Base-by-base conservation (phyloP, 371 early-diverging fungal species). In the Mortierella sp. region DNA sequence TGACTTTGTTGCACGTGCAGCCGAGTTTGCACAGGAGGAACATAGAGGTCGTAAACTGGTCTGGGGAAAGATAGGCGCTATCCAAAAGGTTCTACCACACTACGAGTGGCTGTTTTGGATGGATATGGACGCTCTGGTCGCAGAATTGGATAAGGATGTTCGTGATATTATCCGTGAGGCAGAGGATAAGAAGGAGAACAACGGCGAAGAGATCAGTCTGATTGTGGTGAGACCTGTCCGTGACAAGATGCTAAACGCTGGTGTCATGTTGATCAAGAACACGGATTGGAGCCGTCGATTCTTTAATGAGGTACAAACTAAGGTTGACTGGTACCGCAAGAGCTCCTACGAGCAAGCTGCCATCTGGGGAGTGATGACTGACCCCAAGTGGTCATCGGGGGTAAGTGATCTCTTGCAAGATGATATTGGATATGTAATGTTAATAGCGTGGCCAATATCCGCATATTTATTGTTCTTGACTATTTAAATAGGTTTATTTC, bases 71-170 rank as follows among this genome's bases (percentile, higher is more conserved):
- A 84, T 92, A 62, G 89, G 89, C 55, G 88, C 83, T 5, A 83
- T 92, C 13, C 89, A 92, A 72, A 92, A 90, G 67, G 84, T 86
- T 11, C 63, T 92, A n/a, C 92, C 91, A 3, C 86, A 88, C 33
- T 92, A 92, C 60, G 89, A 92, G 33, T 92, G 92, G 92, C 32
- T 92, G 33, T 86, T 92, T 55, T 92, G 92, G 92, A 76, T 89
- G 79, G 92, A 92, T 71, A 90, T 90, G 90, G 91, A 92, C 66
- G 89, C 91, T 5, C 87, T 92, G 6, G 82, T 92, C 41, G 85
- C 88, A 69, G 84, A 92, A 72, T 67, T 83, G 36, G 73, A 85
- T 38, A 72, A 71, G 24, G 84, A 88, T 5, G 57, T 90, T 1
- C 86, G 88, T 59, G 71, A 81, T 9, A 63, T 90, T 9, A 68